phyloP scores from a whole-genome alignment of 352 stramenopile species.

The Globisporangium ultimum region DNA sequence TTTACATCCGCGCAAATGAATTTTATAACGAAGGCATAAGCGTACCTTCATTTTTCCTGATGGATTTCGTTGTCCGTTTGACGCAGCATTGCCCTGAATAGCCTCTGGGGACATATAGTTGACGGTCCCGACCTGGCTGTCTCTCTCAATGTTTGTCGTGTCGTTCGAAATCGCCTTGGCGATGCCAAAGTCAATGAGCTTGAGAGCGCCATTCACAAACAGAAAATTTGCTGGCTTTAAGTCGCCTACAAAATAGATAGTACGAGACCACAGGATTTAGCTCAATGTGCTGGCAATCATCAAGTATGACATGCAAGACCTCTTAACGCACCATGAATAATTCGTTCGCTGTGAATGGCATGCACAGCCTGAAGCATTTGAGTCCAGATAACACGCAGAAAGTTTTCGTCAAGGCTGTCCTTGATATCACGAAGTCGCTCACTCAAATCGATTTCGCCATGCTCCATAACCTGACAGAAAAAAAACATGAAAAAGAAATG shows the following conservation, averaged over 20 bases:
- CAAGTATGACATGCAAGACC: background rate
- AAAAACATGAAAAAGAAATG: background rate
- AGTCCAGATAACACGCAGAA: constrained; percentile 97
- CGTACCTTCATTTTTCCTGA: constrained; percentile 77
- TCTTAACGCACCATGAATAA: constrained; percentile 83
- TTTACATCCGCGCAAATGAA: too few relatives aligned
- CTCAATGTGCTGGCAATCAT: background rate
- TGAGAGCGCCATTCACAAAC: constrained; percentile 94
- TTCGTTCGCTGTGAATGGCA: constrained; percentile 94
- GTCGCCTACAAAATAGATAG: constrained; percentile 57
- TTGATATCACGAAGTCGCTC: constrained; percentile 85
- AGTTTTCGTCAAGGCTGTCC: constrained; percentile 93
- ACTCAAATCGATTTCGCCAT: constrained; percentile 97
- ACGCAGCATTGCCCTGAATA: constrained; percentile 59
- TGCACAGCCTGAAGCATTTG: constrained; percentile 98
- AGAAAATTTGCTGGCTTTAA: constrained; percentile 97
- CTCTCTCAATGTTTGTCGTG: constrained; percentile 96
- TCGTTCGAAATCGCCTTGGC: constrained; percentile 97
- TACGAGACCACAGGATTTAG: background rate
- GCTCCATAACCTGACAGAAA: constrained; percentile 92
- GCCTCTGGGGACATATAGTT: constrained; percentile 97
- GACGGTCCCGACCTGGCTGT: constrained; percentile 95
- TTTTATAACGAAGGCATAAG: background rate
- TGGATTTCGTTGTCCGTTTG: constrained; percentile 50
- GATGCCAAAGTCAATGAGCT: constrained; percentile 98